Base-by-base conservation (phyloP, 805 yeast genomes). In the Ogataea salicorniae region DNA sequence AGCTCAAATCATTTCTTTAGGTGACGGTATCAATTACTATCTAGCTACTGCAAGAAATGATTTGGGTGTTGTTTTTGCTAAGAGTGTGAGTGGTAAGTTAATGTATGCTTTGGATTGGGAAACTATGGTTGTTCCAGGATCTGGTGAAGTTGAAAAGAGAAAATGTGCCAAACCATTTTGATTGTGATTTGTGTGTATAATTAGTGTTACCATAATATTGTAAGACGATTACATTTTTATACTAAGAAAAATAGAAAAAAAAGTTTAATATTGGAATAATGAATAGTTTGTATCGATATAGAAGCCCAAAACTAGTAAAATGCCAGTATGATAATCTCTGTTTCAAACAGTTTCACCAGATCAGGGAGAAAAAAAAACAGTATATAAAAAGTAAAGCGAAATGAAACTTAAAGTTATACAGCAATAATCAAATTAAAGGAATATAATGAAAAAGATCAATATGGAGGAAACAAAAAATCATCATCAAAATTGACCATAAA, bases 81-180 rank as follows among this genome's bases (percentile, higher is more conserved):
- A 76, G 51, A 77, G 84, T 52, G 81, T 81, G 4, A 71, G 76
- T 11, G 96, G 96, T 2, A 81, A 79, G 35, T 67, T 81, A 46
- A 80, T 94, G 88, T 84, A 83, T 57, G 95, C 99, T 2, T 68
- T 89, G 39, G 98, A 94, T 67, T 94, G 98, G 97, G 91, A 89
- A 67, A 86, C 89, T 13, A 94, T 95, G 98, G 75, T 84, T 33
- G 81, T 87, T 52, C 83, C 89, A 2, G 70, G 67, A 23, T 80
- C 91, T 2, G 97, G 97, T 1, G 77, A 75, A 9, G 66, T 80
- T 13, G 97, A 90, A 58, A 72, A 73, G 56, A 76, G 99, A 49
- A 94, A 94, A 66, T 88, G 96, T 68, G 99, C 99, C 3, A 90
- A 88, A 63, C 96, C 97, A 13, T 86, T 81, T 56, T 73, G 55